These are phyloP conservation scores for Phoenix roebelenii DNA, from an alignment of 176 grass and related monocot genomes.

Conservation along the genomic window DNA sequence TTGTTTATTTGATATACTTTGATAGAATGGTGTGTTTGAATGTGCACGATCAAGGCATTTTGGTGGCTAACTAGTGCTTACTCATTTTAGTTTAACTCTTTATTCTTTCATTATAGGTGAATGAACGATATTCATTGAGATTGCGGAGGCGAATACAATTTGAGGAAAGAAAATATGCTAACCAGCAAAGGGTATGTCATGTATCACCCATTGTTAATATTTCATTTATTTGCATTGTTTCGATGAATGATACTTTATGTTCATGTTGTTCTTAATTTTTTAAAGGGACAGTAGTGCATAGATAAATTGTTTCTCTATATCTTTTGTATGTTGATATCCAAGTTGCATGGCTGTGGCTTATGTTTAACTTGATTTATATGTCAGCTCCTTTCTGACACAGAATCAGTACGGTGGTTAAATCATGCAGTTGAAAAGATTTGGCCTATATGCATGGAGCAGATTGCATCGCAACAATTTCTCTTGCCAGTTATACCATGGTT, in stretches of 20 bases:
- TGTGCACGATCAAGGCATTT: neutral
- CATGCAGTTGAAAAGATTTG: conserved; percentile 84
- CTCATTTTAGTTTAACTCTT: neutral
- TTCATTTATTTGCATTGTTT: conserved; percentile 18
- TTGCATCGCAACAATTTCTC: conserved; percentile 77
- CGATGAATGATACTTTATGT: too few species aligned
- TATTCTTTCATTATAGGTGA: conserved; percentile 49
- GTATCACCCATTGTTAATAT: conserved; percentile 10
- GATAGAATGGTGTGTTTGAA: too few species aligned
- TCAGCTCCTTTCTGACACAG: conserved; percentile 86
- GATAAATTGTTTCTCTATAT: conserved; percentile 9
- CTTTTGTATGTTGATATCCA: neutral
- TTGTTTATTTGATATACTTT: too few species aligned
- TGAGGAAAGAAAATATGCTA: conserved; percentile 71
- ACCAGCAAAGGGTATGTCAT: conserved; percentile 55
- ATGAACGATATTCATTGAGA: conserved; percentile 48
- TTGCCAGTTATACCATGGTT: conserved; percentile 91
- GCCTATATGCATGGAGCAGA: conserved; percentile 93
- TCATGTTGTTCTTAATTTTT: too few species aligned
- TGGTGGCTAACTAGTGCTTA: neutral
- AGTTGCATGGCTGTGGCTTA: conserved; percentile 15
- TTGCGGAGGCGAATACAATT: conserved; percentile 54
- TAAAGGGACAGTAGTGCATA: neutral
- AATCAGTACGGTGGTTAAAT: conserved; percentile 93
- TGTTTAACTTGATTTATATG: conserved; percentile 25